A percentile compares a stretch with the other conserved stretches of the same genome.
Evolutionary conservation across 2,329 filamentous ascomycete species (phyloP).

Genomic region (Aureobasidium zeae): DNA sequence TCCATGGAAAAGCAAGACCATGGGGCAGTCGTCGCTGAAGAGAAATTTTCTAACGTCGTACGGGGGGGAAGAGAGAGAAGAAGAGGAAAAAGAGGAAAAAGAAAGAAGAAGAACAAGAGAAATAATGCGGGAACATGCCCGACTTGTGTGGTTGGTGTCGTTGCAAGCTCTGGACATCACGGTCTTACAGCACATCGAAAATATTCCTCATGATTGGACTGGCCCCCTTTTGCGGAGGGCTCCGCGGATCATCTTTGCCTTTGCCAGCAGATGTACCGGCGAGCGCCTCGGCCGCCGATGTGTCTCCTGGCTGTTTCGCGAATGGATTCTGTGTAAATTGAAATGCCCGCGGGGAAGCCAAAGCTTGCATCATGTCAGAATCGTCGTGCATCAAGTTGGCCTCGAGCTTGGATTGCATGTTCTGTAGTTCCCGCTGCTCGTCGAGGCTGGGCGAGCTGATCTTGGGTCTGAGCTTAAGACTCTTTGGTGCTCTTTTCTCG

Average conservation of each 20-base stretch:
- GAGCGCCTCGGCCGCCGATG: slow-evolving; percentile 25
- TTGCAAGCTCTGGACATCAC: too few species aligned
- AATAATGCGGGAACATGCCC: too few species aligned
- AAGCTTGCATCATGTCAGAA: slow-evolving; percentile 37
- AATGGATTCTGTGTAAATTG: slow-evolving; percentile 64
- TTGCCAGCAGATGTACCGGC: slow-evolving; percentile 44
- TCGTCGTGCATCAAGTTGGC: slow-evolving; percentile 20
- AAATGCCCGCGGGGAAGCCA: slow-evolving; percentile 63
- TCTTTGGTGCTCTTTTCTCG: neutral
- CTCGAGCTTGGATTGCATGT: slow-evolving; percentile 26
- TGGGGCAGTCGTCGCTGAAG: too few species aligned
- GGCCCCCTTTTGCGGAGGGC: slow-evolving; percentile 64
- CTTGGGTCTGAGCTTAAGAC: slow-evolving; percentile 22
- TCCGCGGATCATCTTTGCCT: slow-evolving; percentile 59
- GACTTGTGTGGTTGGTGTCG: too few species aligned
- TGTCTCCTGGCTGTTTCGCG: slow-evolving; percentile 32
- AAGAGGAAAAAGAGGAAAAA: too few species aligned
- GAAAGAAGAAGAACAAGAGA: too few species aligned
- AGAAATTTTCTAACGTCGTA: too few species aligned
- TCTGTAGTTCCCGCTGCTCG: slow-evolving; percentile 27
- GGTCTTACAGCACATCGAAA: slow-evolving; percentile 61
- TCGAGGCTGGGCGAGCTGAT: slow-evolving; percentile 28
- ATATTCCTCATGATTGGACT: slow-evolving; percentile 69
- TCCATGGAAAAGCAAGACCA: too few species aligned
- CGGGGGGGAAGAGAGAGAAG: too few species aligned